These are phyloP conservation scores for Cotoneaster glaucophyllus DNA, from an alignment of 306 rosid species.

Conservation along the genomic window DNA sequence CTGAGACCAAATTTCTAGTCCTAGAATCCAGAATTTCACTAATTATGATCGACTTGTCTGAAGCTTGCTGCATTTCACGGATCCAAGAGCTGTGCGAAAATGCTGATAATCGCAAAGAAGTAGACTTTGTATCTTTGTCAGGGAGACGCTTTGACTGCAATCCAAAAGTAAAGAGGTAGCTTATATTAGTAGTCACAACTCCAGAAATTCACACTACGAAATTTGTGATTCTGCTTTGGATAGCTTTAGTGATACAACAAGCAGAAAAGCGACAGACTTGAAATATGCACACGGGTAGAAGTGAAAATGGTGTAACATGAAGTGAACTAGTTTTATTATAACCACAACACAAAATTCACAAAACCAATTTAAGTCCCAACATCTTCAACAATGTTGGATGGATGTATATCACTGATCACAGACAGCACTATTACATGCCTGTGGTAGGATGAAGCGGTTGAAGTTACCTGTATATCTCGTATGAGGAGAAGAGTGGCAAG, in stretches of 20 bases:
- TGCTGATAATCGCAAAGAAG: constrained; percentile 61
- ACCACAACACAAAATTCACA: background rate
- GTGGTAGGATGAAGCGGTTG: constrained; percentile 5
- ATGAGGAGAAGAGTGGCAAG: constrained; percentile 97
- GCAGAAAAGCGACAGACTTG: background rate
- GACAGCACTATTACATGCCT: background rate
- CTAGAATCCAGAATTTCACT: constrained; percentile 97
- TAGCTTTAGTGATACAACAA: background rate
- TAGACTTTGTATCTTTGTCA: constrained; percentile 56
- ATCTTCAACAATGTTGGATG: background rate
- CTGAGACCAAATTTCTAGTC: constrained; percentile 96
- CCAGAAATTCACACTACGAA: background rate
- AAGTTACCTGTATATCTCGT: constrained; percentile 87
- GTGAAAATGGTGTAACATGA: background rate
- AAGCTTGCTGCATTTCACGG: constrained; percentile 96
- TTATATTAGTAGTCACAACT: constrained; percentile 7
- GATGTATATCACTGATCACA: background rate
- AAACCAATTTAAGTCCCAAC: background rate
- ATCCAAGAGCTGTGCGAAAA: constrained; percentile 96
- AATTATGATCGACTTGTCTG: constrained; percentile 84
- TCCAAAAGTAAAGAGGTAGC: background rate
- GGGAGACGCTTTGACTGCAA: constrained; percentile 91
- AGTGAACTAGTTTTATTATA: background rate
- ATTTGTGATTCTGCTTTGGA: background rate
- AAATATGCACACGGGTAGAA: background rate